Percentiles rank a stretch among this genome's conserved stretches.
Conservation (phyloP, 768 basidiomycete species). For the Pleurotus eryngii region DNA sequence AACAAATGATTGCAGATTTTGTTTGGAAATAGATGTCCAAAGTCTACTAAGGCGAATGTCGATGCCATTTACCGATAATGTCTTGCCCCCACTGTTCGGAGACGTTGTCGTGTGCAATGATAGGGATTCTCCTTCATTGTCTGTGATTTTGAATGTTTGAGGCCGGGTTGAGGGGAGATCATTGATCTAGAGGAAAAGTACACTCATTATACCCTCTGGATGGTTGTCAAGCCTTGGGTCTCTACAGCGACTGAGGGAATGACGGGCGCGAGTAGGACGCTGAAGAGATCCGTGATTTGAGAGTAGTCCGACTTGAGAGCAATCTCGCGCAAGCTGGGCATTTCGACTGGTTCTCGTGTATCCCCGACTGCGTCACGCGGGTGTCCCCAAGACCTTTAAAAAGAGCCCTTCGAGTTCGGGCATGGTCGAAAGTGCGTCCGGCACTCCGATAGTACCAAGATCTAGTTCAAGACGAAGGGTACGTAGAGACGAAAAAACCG, state of each 20-base stretch:
- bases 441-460: background rate
- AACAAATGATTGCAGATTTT: background rate
- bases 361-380: too few relatives aligned
- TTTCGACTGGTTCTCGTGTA: background rate
- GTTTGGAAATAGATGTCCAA: background rate
- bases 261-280: background rate
- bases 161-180: background rate
- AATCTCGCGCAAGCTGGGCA: background rate
- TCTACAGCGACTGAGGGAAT: background rate
- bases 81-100: background rate
- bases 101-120: too few relatives aligned
- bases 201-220: background rate
- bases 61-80: background rate
- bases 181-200: background rate
- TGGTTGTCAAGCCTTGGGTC: background rate
- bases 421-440: background rate
- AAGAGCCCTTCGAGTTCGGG: background rate
- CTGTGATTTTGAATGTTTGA: background rate
- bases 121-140: background rate
- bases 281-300: background rate
- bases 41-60: background rate
- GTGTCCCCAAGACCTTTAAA: too few relatives aligned
- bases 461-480: background rate
- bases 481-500: background rate
- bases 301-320: background rate